Conservation (phyloP, 768 basidiomycete species). For the Xerocomellus dryophilus region DNA sequence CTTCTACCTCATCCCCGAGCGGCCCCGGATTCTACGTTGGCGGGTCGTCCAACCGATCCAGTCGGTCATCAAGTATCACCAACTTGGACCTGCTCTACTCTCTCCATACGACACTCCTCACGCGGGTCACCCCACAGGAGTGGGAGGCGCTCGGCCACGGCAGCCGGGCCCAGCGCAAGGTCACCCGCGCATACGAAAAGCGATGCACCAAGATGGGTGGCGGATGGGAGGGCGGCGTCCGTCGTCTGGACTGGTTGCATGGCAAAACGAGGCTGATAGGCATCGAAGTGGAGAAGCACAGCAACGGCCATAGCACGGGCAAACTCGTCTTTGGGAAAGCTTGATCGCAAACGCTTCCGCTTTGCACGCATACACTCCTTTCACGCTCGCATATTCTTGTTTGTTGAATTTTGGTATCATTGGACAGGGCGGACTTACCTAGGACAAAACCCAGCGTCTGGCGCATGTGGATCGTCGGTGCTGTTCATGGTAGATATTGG, state of each 20-base stretch:
- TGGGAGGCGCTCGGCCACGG: constrained; percentile 60
- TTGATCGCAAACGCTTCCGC: constrained; percentile 18
- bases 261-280: constrained; percentile 59
- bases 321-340: constrained; percentile 48
- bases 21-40: constrained; percentile 29
- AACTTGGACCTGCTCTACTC: constrained; percentile 64
- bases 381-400: not conserved
- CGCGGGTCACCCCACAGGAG: constrained; percentile 59
- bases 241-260: constrained; percentile 64
- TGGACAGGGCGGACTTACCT: not conserved
- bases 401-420: constrained; percentile 2
- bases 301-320: constrained; percentile 38
- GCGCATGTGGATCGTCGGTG: constrained; percentile 14
- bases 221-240: constrained; percentile 68
- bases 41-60: constrained; percentile 19
- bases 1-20: constrained; percentile 29
- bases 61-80: constrained; percentile 40
- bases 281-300: constrained; percentile 53
- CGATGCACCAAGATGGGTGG: constrained; percentile 61
- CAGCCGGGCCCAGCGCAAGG: constrained; percentile 54
- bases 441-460: constrained; percentile 1
- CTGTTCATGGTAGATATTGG: constrained; percentile 15
- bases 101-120: constrained; percentile 52
- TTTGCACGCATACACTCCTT: constrained; percentile 6
- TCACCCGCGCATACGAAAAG: constrained; percentile 59